Evolutionary conservation across 768 basidiomycete species (phyloP), one percentile per base, ranked within the genome.

Genomic region (Lactarius quietus): DNA sequence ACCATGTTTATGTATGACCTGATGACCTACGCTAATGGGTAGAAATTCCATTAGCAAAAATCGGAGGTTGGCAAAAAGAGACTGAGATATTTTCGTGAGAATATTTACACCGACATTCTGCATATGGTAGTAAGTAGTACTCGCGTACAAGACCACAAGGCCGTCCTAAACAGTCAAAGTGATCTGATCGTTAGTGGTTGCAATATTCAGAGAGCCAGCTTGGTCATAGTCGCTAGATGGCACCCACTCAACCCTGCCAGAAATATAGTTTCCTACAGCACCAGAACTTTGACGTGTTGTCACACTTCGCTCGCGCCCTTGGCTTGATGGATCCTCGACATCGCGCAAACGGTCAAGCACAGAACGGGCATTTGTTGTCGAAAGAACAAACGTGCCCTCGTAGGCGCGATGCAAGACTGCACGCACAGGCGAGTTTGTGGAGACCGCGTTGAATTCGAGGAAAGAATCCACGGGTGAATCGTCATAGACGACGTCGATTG

Each of bases 311-410:
- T 39, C 70, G 52, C 81, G 77, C 9, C 73, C 76, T 23, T 66
- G 72, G 29, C 77, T 74, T 1, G 76, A 70, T 28, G 80, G 77
- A 57, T 78, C 77, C 58, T 74, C 75, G 17, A 71, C 73, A 18
- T 66, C 61, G 35, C 35, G 38, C 28, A 31, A 58, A 38, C 23
- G 53, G 54, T 72, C 48, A 17, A 81, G 70, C 9, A 29, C 14
- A 20, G 66, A 68, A 0, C 57, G 15, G 18, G 72, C 69, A 65
- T 75, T 64, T 31, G 74, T 57, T 1, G 75, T 76, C 36, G 58
- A 55, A 35, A 79, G 60, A n/a, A 63, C 65, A 71, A 80, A 81
- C 8, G 57, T 62, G 38, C 82, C 82, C 63, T 83, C 82, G 64
- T 75, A 83, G 2, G 78, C 76, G 29, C 69, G 59, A 56, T 78